Percentiles rank a stretch among this genome's conserved stretches.
Evolutionary conservation across 345 rosid species (phyloP).

Genomic region (Draba incana): DNA sequence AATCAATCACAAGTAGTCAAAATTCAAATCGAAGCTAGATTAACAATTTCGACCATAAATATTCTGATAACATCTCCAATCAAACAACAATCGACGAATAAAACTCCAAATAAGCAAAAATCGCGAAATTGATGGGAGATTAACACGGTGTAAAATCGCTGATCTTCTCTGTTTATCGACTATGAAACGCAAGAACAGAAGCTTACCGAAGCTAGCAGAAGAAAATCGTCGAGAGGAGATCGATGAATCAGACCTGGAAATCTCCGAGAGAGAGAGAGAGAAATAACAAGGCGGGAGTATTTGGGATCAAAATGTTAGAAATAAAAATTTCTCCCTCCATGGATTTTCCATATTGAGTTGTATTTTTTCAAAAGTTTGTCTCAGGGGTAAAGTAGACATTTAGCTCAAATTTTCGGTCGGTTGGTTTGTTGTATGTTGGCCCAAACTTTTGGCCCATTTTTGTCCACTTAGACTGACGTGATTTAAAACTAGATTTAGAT

Average conservation of each 20-base stretch:
- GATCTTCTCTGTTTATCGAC: not conserved
- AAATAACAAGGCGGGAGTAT: slow-evolving; percentile 34
- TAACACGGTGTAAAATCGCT: not conserved
- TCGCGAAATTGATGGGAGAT: not conserved
- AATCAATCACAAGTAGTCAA: not conserved
- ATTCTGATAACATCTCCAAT: not conserved
- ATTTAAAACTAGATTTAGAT: not conserved
- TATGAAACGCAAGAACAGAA: not conserved
- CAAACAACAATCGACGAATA: slow-evolving; percentile 17
- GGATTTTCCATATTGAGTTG: not conserved
- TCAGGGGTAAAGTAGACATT: slow-evolving; percentile 18
- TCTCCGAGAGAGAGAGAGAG: slow-evolving; percentile 18
- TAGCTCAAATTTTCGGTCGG: not conserved
- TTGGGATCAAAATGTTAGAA: slow-evolving; percentile 9
- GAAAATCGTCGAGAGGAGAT: not conserved
- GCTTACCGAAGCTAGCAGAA: too few species aligned
- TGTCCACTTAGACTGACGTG: not conserved
- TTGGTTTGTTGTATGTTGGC: slow-evolving; percentile 16
- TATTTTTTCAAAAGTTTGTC: not conserved
- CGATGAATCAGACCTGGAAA: not conserved
- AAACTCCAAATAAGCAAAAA: slow-evolving; percentile 1
- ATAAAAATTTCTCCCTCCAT: slow-evolving; percentile 31
- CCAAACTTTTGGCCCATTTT: not conserved
- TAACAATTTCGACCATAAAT: not conserved
- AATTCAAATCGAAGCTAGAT: not conserved